Base-by-base conservation (phyloP, 2,329 filamentous ascomycete species). In the Thielaviopsis euricoi region DNA sequence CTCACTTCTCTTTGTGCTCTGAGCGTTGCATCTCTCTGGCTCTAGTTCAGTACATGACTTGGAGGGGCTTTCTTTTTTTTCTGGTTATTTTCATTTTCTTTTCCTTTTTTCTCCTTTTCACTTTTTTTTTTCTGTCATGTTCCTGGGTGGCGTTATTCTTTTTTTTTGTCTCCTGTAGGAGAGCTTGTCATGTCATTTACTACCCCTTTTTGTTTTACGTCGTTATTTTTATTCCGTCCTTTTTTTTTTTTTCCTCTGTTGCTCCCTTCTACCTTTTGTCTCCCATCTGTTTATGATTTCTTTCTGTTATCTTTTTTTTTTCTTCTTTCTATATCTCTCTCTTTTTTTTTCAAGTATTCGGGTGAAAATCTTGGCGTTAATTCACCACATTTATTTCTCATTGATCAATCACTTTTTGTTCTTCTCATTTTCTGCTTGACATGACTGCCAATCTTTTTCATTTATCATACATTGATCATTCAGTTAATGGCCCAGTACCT, bases 221-320 rank as follows among this genome's bases (percentile, higher is more conserved):
- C 52, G 19, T 23, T 52, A 25, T 17, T 53, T 43, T 37, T 25
- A 7, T 21, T 25, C 23, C 21, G 52, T 56, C 3, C 7, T 29
- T 21, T 40, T 50, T 40, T 40, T 21, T 4, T 54, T 55, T 53
- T 17, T 49, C 22, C 19, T 15, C 48, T 23, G 50, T 56, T 29
- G 53, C 40, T 58, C 48, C 49, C 37, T 55, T 55, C 55, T 53
- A 33, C 43, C 33, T 53, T 49, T 60, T 29, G 48, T 58, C 49
- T 46, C 12, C 26, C 53, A 55, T 51, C 13, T 33, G 40, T 54
- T 54, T 52, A 17, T 48, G 25, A 9, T 56, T 4, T 29, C 25
- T 17, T 37, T 33, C 22, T 49, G 1, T 51, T n/a, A 6, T 40
- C 13, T 40, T 40, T 4, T 40, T 40, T n/a, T n/a, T n/a, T n/a